Evolutionary conservation across 768 basidiomycete species (phyloP).

Genomic region (Auricularia auricula-judae): DNA sequence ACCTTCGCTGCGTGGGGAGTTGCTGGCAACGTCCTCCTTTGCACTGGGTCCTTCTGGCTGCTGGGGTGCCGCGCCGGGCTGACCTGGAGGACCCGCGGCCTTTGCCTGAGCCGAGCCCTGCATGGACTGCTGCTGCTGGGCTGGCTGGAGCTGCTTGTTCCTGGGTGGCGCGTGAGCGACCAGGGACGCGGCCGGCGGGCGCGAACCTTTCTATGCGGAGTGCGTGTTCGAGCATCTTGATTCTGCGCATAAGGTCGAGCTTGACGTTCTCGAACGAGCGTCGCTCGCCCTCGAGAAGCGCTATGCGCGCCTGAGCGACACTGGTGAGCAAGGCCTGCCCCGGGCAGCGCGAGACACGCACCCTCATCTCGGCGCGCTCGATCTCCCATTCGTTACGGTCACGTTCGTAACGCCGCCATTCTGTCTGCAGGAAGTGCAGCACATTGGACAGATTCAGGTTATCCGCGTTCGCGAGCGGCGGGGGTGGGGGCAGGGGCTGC

Average conservation of each 20-base stretch:
- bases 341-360: constrained; percentile 30
- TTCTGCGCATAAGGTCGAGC: constrained; percentile 88
- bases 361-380: constrained; percentile 97
- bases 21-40: constrained; percentile 69
- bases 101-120: constrained; percentile 57
- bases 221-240: constrained; percentile 99
- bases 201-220: constrained; percentile 88
- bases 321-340: neutral
- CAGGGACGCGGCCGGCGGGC: constrained; percentile 2
- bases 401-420: constrained; percentile 95
- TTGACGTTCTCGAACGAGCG: constrained; percentile 96
- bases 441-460: constrained; percentile 91
- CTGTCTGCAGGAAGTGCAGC: constrained; percentile 94
- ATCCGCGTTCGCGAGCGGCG: constrained; percentile 76
- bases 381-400: constrained; percentile 99
- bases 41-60: constrained; percentile 64
- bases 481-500: constrained; percentile 33
- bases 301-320: constrained; percentile 73
- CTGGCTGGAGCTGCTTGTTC: constrained; percentile 55
- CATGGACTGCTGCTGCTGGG: constrained; percentile 35
- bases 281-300: constrained; percentile 91
- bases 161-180: constrained; percentile 25
- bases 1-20: constrained; percentile 84
- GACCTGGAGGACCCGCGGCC: constrained; percentile 47
- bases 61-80: constrained; percentile 35